Conservation (phyloP, 805 yeast genomes). For the Cyberlindnera lachancei region DNA sequence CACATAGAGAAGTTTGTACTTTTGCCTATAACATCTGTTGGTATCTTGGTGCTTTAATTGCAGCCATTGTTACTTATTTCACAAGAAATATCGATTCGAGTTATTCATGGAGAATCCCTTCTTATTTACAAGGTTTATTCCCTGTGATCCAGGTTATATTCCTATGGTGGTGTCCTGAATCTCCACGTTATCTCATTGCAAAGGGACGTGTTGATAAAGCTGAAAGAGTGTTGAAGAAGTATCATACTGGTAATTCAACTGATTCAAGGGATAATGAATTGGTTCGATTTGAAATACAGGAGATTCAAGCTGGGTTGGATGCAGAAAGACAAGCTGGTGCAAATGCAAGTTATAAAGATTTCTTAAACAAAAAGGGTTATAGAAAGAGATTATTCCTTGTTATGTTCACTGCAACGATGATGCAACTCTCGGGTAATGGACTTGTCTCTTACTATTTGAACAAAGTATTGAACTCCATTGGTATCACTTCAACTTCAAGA, state of each 20-base stretch:
- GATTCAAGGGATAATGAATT: slow-evolving; percentile 15
- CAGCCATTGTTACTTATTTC: slow-evolving; percentile 20
- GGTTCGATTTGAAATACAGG: slow-evolving; percentile 33
- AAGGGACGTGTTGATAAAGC: slow-evolving; percentile 38
- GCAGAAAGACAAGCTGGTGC: slow-evolving; percentile 29
- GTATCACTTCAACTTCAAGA: slow-evolving; percentile 36
- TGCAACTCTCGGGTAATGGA: slow-evolving; percentile 45
- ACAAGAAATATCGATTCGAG: slow-evolving; percentile 23
- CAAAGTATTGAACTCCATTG: slow-evolving; percentile 44
- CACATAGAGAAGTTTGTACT: slow-evolving; percentile 33
- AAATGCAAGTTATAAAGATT: slow-evolving; percentile 29
- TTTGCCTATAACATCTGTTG: slow-evolving; percentile 41
- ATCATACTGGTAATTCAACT: slow-evolving; percentile 31
- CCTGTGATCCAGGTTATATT: slow-evolving; percentile 35
- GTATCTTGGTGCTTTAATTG: slow-evolving; percentile 46
- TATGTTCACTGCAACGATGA: slow-evolving; percentile 26
- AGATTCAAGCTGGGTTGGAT: slow-evolving; percentile 32
- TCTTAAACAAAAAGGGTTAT: slow-evolving; percentile 25
- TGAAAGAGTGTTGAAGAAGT: slow-evolving; percentile 29
- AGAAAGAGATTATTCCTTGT: slow-evolving; percentile 34
- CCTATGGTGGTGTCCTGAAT: slow-evolving; percentile 38
- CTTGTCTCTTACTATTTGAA: slow-evolving; percentile 42
- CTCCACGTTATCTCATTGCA: slow-evolving; percentile 38
- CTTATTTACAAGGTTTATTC: slow-evolving; percentile 39
- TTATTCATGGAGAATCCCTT: slow-evolving; percentile 49